Evolutionary conservation across 495 filamentous ascomycete species (phyloP).

Genomic region (Penicillium subrubescens): DNA sequence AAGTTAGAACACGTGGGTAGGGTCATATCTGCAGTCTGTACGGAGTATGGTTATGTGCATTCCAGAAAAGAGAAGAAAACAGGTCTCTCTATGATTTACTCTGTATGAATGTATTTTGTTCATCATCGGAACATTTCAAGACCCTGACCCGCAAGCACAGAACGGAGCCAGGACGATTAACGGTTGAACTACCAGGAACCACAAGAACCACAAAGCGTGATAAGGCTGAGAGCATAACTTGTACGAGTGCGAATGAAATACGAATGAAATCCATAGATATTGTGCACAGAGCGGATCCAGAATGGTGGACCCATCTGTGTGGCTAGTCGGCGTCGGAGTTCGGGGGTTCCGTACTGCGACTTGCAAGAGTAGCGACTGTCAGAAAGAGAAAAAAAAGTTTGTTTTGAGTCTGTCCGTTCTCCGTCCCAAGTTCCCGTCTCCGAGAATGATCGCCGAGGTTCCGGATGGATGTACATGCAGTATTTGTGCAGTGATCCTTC

Average conservation of each 20-base stretch:
- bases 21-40: background rate
- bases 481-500: background rate
- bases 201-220: background rate
- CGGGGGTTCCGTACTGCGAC: background rate
- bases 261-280: background rate
- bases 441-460: background rate
- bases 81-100: background rate
- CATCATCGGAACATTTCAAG: background rate
- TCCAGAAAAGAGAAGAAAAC: background rate
- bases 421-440: background rate
- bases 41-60: background rate
- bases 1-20: background rate
- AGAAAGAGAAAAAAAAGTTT: background rate
- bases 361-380: background rate
- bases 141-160: background rate
- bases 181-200: background rate
- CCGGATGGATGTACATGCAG: background rate
- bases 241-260: background rate
- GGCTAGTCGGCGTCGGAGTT: slow-evolving; percentile 4
- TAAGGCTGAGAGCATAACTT: background rate
- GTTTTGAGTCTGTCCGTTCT: background rate
- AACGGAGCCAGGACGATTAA: background rate
- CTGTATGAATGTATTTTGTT: background rate
- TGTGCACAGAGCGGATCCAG: background rate
- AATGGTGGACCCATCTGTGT: background rate